phyloP scores from a whole-genome alignment of 768 basidiomycete genomes.

The Exsudoporus frostii region DNA sequence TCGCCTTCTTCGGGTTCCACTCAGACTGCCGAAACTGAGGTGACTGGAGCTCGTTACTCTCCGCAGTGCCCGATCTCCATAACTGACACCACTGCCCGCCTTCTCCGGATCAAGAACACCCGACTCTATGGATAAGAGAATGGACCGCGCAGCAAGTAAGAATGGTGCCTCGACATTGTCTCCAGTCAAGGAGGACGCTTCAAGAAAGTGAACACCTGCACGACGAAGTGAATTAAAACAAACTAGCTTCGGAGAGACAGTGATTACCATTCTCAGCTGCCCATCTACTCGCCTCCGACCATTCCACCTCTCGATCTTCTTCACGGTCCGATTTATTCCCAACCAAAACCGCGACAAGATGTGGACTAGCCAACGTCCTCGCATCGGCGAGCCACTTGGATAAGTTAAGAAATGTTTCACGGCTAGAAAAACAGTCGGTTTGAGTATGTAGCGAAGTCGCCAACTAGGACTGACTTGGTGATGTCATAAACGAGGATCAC shows the following conservation, averaged over 20 bases:
- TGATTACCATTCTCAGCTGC: slow-evolving; percentile 87
- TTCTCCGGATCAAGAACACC: slow-evolving; percentile 91
- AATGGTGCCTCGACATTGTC: slow-evolving; percentile 96
- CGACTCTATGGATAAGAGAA: slow-evolving; percentile 87
- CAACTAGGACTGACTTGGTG: slow-evolving; percentile 56
- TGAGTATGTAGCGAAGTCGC: not conserved
- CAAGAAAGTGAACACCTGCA: slow-evolving; percentile 90
- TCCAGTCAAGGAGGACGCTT: slow-evolving; percentile 87
- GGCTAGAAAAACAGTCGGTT: slow-evolving; percentile 47
- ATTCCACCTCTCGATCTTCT: slow-evolving; percentile 93
- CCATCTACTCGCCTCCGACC: slow-evolving; percentile 93
- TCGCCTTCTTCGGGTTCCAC: slow-evolving; percentile 56
- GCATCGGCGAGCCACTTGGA: slow-evolving; percentile 93
- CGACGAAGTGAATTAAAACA: slow-evolving; percentile 1
- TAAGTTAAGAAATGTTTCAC: slow-evolving; percentile 81
- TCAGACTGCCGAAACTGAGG: slow-evolving; percentile 80
- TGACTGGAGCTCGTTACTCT: slow-evolving; percentile 90
- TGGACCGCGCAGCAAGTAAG: slow-evolving; percentile 78
- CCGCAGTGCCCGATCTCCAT: slow-evolving; percentile 89
- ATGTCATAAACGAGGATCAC: slow-evolving; percentile 94
- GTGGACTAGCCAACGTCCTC: slow-evolving; percentile 85
- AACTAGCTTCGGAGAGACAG: not conserved
- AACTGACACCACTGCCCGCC: slow-evolving; percentile 92
- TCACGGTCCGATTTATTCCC: slow-evolving; percentile 96
- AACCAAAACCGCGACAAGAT: slow-evolving; percentile 85